Conservation (phyloP, 768 basidiomycete species). For the Leccinum ochraceum region DNA sequence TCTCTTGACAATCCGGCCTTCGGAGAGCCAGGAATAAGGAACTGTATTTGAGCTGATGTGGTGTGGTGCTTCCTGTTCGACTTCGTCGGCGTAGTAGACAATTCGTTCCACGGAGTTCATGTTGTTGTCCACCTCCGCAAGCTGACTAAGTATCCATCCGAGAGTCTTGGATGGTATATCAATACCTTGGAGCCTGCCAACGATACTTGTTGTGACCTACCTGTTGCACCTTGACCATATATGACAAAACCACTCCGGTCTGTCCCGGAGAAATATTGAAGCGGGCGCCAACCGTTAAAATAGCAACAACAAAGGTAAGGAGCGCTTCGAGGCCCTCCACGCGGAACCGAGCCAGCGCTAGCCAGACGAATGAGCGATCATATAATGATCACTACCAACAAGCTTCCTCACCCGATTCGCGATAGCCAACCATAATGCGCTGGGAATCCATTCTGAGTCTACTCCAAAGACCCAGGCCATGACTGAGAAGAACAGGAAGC, state of each 20-base stretch:
- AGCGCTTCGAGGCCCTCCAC: conserved; percentile 80
- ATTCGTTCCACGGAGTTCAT: conserved; percentile 92
- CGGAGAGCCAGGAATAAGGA: conserved; percentile 66
- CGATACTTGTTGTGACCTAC: conserved; percentile 33
- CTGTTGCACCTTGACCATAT: conserved; percentile 80
- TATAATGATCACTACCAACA: not conserved
- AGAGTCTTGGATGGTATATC: conserved; percentile 45
- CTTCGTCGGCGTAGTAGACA: conserved; percentile 74
- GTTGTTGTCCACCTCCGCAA: conserved; percentile 87
- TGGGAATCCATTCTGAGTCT: conserved; percentile 7
- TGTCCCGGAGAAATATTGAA: conserved; percentile 78
- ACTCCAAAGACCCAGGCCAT: conserved; percentile 92
- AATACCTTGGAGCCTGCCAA: not conserved
- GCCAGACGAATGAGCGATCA: conserved; percentile 1
- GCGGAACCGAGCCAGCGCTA: conserved; percentile 87
- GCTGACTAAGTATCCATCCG: conserved; percentile 75
- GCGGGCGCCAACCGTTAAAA: conserved; percentile 75
- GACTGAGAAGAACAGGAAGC: conserved; percentile 97
- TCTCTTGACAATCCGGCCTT: conserved; percentile 73
- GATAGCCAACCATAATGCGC: conserved; percentile 86
- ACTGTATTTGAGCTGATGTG: conserved; percentile 62
- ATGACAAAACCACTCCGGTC: conserved; percentile 75
- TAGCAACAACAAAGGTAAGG: conserved; percentile 74
- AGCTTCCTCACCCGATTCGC: conserved; percentile 62
- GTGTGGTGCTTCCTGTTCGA: conserved; percentile 85